Evolutionary conservation across 1,139 yeast genomes (phyloP).

Genomic region (Blastobotrys petasosporus): DNA sequence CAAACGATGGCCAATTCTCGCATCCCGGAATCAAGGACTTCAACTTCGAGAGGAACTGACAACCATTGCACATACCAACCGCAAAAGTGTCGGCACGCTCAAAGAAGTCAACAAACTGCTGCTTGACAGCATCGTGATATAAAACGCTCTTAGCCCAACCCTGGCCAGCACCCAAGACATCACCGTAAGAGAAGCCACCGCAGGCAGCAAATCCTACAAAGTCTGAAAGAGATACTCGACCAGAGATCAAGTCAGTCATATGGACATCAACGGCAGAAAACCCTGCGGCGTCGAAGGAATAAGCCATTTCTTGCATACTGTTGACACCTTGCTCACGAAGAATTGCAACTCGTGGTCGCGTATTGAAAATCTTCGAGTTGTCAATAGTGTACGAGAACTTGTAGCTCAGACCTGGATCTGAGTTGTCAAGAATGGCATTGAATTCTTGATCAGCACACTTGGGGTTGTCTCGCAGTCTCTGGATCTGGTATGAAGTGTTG

Average conservation of each 20-base stretch:
- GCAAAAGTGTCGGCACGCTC: slow-evolving; percentile 90
- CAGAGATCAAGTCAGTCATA: slow-evolving; percentile 85
- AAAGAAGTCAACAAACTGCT: slow-evolving; percentile 75
- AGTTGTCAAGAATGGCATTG: slow-evolving; percentile 63
- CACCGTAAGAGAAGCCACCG: slow-evolving; percentile 99
- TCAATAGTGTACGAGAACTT: slow-evolving; percentile 57
- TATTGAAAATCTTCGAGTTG: slow-evolving; percentile 33
- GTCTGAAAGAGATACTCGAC: slow-evolving; percentile 59
- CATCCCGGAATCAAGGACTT: slow-evolving; percentile 91
- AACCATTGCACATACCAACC: slow-evolving; percentile 99
- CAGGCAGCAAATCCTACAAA: slow-evolving; percentile 97
- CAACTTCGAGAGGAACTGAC: slow-evolving; percentile 90
- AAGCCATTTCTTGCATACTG: slow-evolving; percentile 98
- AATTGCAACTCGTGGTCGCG: slow-evolving; percentile 86
- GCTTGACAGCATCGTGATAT: slow-evolving; percentile 70
- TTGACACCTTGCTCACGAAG: slow-evolving; percentile 98
- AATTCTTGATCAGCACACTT: slow-evolving; percentile 82
- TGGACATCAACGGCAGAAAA: slow-evolving; percentile 91
- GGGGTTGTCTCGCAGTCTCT: slow-evolving; percentile 92
- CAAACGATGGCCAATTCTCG: slow-evolving; percentile 94
- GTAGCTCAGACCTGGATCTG: slow-evolving; percentile 86
- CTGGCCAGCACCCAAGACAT: slow-evolving; percentile 96
- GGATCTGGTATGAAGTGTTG: slow-evolving; percentile 83
- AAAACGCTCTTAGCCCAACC: slow-evolving; percentile 99
- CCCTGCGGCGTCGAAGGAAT: slow-evolving; percentile 93